phyloP scores from a whole-genome alignment of 441 rosid genomes.

The Brassica balearica region DNA sequence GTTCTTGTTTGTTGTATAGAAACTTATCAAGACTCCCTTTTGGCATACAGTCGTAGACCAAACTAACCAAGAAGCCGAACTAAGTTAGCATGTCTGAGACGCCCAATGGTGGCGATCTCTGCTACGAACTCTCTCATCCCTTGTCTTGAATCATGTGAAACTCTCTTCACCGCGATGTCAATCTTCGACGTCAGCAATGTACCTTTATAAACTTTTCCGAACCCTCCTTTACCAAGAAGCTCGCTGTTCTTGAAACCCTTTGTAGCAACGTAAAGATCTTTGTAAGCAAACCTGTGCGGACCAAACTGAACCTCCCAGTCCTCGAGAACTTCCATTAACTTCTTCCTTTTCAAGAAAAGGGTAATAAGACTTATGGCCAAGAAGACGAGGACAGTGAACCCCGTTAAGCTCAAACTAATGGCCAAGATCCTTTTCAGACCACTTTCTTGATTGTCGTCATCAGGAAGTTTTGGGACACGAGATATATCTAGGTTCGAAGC shows the following conservation, averaged over 20 bases:
- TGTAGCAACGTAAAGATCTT: conserved; percentile 40
- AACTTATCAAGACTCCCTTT: conserved; percentile 53
- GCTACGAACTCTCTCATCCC: conserved; percentile 49
- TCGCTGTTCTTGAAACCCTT: conserved; percentile 52
- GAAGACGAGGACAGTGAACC: conserved; percentile 17
- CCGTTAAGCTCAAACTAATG: conserved; percentile 11
- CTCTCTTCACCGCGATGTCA: conserved; percentile 50
- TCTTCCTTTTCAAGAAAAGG: conserved; percentile 31
- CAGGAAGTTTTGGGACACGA: conserved; percentile 38
- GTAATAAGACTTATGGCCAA: neutral
- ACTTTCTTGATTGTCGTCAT: neutral
- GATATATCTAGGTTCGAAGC: conserved; percentile 35
- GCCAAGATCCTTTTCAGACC: conserved; percentile 1
- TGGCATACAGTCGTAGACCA: conserved; percentile 45
- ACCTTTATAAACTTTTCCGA: conserved; percentile 62
- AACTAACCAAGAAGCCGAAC: conserved; percentile 37
- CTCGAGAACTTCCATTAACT: conserved; percentile 39
- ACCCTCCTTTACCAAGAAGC: conserved; percentile 59
- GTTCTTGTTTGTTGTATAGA: conserved; percentile 27
- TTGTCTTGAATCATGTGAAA: conserved; percentile 47
- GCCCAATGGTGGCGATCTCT: conserved; percentile 48
- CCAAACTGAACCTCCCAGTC: conserved; percentile 53
- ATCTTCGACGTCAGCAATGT: conserved; percentile 39
- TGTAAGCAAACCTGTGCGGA: conserved; percentile 42
- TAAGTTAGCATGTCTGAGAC: conserved; percentile 37